Evolutionary conservation across 108 stramenopile genomes (phyloP).

Genomic region (Conticribra guillardii): DNA sequence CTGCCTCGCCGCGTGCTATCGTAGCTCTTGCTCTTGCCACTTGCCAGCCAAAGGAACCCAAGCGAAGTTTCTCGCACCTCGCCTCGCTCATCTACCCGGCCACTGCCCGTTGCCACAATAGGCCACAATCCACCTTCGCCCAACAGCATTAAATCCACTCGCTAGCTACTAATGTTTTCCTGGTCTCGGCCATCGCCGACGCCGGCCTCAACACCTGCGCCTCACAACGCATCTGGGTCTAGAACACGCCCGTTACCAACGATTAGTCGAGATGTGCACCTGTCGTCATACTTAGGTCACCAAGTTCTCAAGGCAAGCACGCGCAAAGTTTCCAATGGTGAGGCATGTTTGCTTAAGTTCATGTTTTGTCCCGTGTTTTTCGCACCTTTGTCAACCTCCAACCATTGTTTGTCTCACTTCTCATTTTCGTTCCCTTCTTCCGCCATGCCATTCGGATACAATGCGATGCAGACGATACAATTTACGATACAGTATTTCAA

Average conservation of each 20-base stretch:
- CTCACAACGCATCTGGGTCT: background rate
- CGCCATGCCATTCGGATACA: constrained; percentile 7
- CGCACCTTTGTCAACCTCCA: constrained; percentile 12
- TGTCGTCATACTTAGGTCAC: constrained; percentile 74
- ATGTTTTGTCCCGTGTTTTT: background rate
- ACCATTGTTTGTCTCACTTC: background rate
- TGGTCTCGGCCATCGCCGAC: constrained; percentile 21
- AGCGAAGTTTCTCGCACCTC: no score
- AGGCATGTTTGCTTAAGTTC: constrained; percentile 13
- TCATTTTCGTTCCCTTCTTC: background rate
- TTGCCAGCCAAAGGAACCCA: no score
- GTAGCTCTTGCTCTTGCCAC: no score
- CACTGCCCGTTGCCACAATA: no score
- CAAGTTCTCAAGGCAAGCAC: constrained; percentile 69
- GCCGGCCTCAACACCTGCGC: background rate
- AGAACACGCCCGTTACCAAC: background rate
- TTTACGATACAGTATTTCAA: constrained; percentile 87
- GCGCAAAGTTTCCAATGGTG: constrained; percentile 71
- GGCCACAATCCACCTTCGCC: no score
- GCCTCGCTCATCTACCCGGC: no score
- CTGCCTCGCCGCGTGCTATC: no score
- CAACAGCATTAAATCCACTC: background rate
- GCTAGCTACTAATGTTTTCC: constrained; percentile 15
- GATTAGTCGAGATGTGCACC: constrained; percentile 58
- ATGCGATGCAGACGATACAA: constrained; percentile 66